These are phyloP conservation scores for Salix arbutifolia DNA, from an alignment of 345 rosid species.

Conservation along the genomic window DNA sequence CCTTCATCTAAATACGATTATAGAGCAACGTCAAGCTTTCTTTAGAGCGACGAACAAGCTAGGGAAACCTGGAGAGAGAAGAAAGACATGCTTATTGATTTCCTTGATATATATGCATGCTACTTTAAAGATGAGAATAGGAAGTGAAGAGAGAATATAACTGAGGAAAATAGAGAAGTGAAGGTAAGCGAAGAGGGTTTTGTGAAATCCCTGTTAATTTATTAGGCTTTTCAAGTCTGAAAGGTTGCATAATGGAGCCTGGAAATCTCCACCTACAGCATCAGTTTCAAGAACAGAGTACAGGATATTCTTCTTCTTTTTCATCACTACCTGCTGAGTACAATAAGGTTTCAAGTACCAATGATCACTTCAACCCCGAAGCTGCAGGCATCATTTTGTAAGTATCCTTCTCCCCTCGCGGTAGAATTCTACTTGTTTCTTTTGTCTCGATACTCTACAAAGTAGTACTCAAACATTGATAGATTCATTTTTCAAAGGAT, in stretches of 20 bases:
- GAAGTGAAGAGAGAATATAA: not conserved
- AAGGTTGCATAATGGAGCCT: constrained; percentile 23
- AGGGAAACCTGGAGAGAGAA: not conserved
- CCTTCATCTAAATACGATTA: not conserved
- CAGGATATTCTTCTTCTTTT: constrained; percentile 17
- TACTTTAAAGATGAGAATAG: not conserved
- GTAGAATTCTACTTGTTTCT: not conserved
- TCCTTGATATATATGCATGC: not conserved
- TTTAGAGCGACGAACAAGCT: not conserved
- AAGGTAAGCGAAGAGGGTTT: not conserved
- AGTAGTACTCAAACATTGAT: not conserved
- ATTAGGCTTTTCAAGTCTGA: not conserved
- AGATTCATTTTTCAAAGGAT: not conserved
- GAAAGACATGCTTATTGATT: not conserved
- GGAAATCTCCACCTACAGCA: constrained; percentile 24
- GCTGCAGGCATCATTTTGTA: constrained; percentile 11
- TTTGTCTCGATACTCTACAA: not conserved
- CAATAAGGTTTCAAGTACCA: constrained; percentile 13
- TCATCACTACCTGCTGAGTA: constrained; percentile 9
- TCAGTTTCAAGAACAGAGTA: constrained; percentile 26
- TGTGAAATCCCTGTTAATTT: not conserved
- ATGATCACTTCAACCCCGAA: constrained; percentile 8
- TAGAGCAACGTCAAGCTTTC: not conserved
- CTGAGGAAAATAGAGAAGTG: not conserved
- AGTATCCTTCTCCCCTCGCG: not conserved